Evolutionary conservation across 2,329 filamentous ascomycete genomes (phyloP), one percentile per base, ranked within the genome.

Genomic region (Fusarium buharicum): DNA sequence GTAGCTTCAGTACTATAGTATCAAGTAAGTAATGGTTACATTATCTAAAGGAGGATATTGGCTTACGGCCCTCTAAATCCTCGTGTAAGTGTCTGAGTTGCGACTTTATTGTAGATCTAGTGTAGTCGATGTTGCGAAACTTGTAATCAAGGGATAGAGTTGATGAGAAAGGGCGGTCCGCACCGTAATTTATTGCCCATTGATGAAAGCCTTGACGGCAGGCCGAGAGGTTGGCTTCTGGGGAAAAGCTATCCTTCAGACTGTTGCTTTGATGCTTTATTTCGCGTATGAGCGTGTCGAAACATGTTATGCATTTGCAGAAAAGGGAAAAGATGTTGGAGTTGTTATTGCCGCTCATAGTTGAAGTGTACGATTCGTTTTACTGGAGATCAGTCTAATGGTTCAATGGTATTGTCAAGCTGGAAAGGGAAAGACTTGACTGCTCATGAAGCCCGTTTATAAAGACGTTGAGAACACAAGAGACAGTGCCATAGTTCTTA

Each of bases 131-230:
- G 16, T 47, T 46, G 18, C 57, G 57, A 27, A 67, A 53, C 43
- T 67, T 67, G 34, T 50, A 54, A 11, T 67, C 53, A 36, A 62
- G 54, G 0, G 64, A 67, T 20, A 67, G 22, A 4, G 41, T 55
- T 6, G 17, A 65, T 4, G 24, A 30, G 24, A 41, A 37, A 4
- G 28, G 22, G 1, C 34, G 22, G 13, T 65, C 39, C 10, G 57
- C 61, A 14, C 64, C 50, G n/a, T 50, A 65, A 13, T 46, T 31
- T 3, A 37, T 18, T 1, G 47, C 53, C 64, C 64, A 67, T 11
- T 30, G 46, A 12, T 50, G n/a, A 9, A 67, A 50, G 2, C 51
- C 41, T n/a, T 60, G 48, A 7, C 41, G 41, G 17, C 39, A 28
- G 43, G 41, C 27, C 11, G n/a, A 37, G 34, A 59, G 18, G 13